phyloP scores from a whole-genome alignment of 441 rosid species.

The Corymbia calophylla region DNA sequence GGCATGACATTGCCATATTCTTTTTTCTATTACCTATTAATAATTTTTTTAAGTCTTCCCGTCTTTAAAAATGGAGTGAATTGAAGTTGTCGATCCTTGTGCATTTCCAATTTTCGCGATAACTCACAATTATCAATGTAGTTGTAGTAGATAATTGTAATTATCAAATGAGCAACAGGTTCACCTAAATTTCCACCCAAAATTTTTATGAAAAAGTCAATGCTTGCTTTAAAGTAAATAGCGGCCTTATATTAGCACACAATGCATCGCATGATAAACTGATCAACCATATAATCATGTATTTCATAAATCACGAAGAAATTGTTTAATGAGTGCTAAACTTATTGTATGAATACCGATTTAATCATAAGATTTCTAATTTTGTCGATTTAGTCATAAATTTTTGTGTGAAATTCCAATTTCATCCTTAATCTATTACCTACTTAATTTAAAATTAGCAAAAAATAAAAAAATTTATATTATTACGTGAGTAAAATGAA shows the following conservation, averaged over 20 bases:
- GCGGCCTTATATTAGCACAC: neutral
- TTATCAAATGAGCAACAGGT: neutral
- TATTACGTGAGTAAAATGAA: neutral
- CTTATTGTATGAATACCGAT: too few species aligned
- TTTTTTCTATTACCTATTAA: neutral
- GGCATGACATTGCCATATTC: neutral
- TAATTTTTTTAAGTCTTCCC: neutral
- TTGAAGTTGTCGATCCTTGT: neutral
- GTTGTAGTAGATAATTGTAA: neutral
- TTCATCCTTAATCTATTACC: neutral
- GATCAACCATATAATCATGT: neutral
- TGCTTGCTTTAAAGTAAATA: neutral
- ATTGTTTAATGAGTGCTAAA: neutral
- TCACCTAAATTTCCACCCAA: neutral
- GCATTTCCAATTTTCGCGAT: neutral
- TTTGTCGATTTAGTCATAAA: neutral
- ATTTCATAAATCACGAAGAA: neutral
- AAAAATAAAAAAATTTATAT: neutral
- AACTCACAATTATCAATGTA: neutral
- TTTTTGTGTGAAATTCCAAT: neutral
- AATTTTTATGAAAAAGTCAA: neutral
- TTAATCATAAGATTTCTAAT: neutral
- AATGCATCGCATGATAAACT: neutral
- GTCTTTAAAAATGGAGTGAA: neutral
- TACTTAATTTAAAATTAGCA: neutral